Base-by-base conservation (phyloP, 2,329 filamentous ascomycete genomes). In the Alternaria brassicae region DNA sequence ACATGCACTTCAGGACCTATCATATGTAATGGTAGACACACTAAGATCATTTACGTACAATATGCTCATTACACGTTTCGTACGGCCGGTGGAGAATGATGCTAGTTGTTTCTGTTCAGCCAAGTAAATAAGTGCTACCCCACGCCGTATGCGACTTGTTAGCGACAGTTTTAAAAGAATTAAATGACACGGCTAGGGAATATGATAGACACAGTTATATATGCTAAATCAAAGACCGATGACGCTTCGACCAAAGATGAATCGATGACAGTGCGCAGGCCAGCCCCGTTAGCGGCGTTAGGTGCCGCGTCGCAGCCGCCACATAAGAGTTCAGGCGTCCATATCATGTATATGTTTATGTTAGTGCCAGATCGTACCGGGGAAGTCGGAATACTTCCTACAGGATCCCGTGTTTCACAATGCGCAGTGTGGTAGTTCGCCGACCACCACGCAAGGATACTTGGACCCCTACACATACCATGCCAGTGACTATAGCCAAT, bases 321-420 rank as follows among this genome's bases (percentile, higher is more conserved):
- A 32, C 52, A 27, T 51, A 41, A 30, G 37, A 54, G 45, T 39
- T 44, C 37, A 28, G 23, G 36, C 51, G 25, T 32, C 42, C 19
- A 40, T 5, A 23, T 12, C 36, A 32, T 30, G 44, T 37, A 28
- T 47, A 44, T 21, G 25, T 41, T 48, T 23, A 30, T 37, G 21
- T 15, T 13, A 36, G 30, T 13, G 13, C 30, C 32, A 49, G 51
- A 48, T 55, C 55, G 37, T 23, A 19, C 27, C 47, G 57, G 57
- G 57, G 57, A 51, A 47, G 30, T n/a, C 37, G 57, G 57, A 23
- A 27, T 6, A 7, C 19, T 56, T 50, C 53, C 36, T 40, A 23
- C 32, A 42, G 37, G 36, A 19, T 53, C 40, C 17, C 30, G 32
- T 40, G 23, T 44, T 36, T 36, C 15, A 36, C 8, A 27, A 4